A percentile compares a stretch with the other conserved stretches of the same genome.
phyloP scores from a whole-genome alignment of 139 green algal species.

The Zygnema cylindricum region DNA sequence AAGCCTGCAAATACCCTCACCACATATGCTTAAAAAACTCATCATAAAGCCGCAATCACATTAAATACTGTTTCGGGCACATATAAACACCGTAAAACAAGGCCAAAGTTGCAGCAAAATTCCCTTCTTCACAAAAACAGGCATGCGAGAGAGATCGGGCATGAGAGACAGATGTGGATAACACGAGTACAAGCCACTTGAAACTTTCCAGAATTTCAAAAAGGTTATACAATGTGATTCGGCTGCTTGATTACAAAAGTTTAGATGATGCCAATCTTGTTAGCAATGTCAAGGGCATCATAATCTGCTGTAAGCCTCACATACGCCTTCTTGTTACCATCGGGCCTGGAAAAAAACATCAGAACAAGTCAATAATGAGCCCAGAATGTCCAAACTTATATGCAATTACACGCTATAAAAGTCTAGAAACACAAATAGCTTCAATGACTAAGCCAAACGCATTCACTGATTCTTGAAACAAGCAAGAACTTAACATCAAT shows the following conservation, averaged over 20 bases:
- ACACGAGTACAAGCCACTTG: background rate
- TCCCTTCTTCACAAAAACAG: background rate
- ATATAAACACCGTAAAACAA: too few species aligned
- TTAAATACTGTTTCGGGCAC: too few species aligned
- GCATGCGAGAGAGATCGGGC: conserved; percentile 43
- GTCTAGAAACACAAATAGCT: too few species aligned
- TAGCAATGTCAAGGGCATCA: conserved; percentile 98
- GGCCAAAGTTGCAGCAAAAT: background rate
- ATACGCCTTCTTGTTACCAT: conserved; percentile 99
- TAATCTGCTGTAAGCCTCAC: conserved; percentile 93
- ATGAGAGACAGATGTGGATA: conserved; percentile 62
- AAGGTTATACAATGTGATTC: background rate
- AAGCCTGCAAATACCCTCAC: too few species aligned
- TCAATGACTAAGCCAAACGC: too few species aligned
- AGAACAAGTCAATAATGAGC: too few species aligned
- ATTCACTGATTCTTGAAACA: too few species aligned
- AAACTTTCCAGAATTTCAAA: background rate
- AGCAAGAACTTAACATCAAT: too few species aligned
- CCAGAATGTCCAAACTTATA: too few species aligned
- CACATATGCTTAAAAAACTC: too few species aligned
- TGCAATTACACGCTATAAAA: too few species aligned
- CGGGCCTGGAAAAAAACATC: conserved; percentile 79
- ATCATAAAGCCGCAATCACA: too few species aligned
- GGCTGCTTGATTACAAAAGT: background rate
- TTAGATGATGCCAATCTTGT: conserved; percentile 99